Evolutionary conservation across 495 filamentous ascomycete species (phyloP).

Genomic region (Daldinia decipiens): DNA sequence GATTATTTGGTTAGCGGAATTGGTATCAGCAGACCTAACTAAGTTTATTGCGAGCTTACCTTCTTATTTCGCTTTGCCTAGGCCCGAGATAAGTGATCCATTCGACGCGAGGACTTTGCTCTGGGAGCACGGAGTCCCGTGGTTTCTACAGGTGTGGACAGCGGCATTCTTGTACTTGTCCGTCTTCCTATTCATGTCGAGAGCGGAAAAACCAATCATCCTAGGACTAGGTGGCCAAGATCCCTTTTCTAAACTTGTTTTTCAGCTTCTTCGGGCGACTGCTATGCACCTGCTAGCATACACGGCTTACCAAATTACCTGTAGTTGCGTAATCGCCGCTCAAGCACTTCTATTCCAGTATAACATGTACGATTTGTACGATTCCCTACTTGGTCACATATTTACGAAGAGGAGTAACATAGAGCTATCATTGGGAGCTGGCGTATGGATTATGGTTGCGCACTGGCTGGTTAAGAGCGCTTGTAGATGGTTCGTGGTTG

Average conservation of each 20-base stretch:
- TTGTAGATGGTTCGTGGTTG: slow-evolving; percentile 16
- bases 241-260: slow-evolving; percentile 19
- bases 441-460: slow-evolving; percentile 9
- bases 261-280: slow-evolving; percentile 40
- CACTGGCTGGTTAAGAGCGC: slow-evolving; percentile 29
- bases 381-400: neutral
- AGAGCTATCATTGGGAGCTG: slow-evolving; percentile 9
- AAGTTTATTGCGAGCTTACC: slow-evolving; percentile 11
- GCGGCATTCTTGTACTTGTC: slow-evolving; percentile 33
- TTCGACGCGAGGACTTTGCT: slow-evolving; percentile 1
- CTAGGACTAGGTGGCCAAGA: slow-evolving; percentile 8
- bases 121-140: slow-evolving; percentile 33
- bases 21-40: slow-evolving; percentile 4
- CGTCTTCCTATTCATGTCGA: slow-evolving; percentile 38
- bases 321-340: neutral
- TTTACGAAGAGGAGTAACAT: neutral
- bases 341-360: neutral
- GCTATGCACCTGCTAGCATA: slow-evolving; percentile 42
- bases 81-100: slow-evolving; percentile 8
- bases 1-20: neutral
- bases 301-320: slow-evolving; percentile 42
- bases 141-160: slow-evolving; percentile 25
- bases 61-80: slow-evolving; percentile 14
- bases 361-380: neutral
- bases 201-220: slow-evolving; percentile 24